phyloP scores from a whole-genome alignment of 2,329 filamentous ascomycete genomes.

The Penicillium sp. region DNA sequence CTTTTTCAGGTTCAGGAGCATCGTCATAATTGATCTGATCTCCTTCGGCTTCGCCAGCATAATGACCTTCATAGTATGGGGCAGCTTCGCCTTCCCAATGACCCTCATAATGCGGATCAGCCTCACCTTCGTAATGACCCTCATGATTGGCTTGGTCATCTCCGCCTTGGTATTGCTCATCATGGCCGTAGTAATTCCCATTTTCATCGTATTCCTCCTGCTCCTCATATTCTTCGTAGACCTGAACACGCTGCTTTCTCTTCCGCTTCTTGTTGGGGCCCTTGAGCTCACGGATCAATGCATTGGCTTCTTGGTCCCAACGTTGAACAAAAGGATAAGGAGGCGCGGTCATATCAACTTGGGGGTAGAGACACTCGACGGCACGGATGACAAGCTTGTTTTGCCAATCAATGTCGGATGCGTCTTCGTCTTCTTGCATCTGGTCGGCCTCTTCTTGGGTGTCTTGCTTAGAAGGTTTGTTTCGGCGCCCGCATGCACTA shows the following conservation, averaged over 20 bases:
- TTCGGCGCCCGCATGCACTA: slow-evolving; percentile 25
- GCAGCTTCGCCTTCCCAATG: not conserved
- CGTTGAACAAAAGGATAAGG: slow-evolving; percentile 87
- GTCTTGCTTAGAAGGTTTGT: not conserved
- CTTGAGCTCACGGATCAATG: slow-evolving; percentile 41
- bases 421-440: slow-evolving; percentile 32
- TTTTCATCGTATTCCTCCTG: slow-evolving; percentile 41
- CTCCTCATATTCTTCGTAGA: slow-evolving; percentile 42
- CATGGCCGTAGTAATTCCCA: slow-evolving; percentile 35
- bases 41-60: slow-evolving; percentile 15
- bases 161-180: slow-evolving; percentile 40
- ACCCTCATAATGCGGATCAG: not conserved
- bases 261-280: slow-evolving; percentile 38
- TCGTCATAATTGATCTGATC: slow-evolving; percentile 45
- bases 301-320: slow-evolving; percentile 76
- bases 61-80: slow-evolving; percentile 24
- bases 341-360: slow-evolving; percentile 67
- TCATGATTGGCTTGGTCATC: slow-evolving; percentile 18
- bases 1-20: slow-evolving; percentile 16
- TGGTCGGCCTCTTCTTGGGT: not conserved
- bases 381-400: slow-evolving; percentile 71
- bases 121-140: slow-evolving; percentile 22
- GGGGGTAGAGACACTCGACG: slow-evolving; percentile 78
- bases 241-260: slow-evolving; percentile 54
- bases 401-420: slow-evolving; percentile 67